These are phyloP conservation scores for Podospora appendiculata DNA, from an alignment of 495 filamentous ascomycete species.

Conservation along the genomic window DNA sequence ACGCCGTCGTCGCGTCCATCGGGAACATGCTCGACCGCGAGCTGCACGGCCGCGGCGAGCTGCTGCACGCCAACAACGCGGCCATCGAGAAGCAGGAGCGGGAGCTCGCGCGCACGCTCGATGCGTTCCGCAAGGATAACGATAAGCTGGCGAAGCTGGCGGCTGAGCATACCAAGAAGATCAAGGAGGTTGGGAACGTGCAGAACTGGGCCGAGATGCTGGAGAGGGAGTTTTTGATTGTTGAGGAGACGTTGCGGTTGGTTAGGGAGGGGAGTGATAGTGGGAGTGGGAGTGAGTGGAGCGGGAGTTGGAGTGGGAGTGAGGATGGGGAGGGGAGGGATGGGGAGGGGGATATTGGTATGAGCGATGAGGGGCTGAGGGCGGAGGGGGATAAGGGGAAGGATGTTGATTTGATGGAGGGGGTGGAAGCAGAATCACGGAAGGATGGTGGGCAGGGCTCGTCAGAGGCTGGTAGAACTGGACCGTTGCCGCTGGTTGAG, in stretches of 20 bases:
- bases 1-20: slow-evolving; percentile 71
- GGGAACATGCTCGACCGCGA: slow-evolving; percentile 64
- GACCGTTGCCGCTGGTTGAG: no score
- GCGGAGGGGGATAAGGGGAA: slow-evolving; percentile 1
- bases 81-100: slow-evolving; percentile 66
- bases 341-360: slow-evolving; percentile 2
- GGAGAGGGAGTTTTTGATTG: slow-evolving; percentile 78
- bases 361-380: neutral
- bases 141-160: slow-evolving; percentile 61
- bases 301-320: slow-evolving; percentile 13
- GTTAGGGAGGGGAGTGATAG: slow-evolving; percentile 40
- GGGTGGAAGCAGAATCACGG: neutral
- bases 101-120: slow-evolving; percentile 57
- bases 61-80: slow-evolving; percentile 63
- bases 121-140: slow-evolving; percentile 61
- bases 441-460: neutral
- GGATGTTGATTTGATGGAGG: slow-evolving; percentile 9
- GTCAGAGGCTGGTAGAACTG: neutral
- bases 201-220: slow-evolving; percentile 98
- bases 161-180: slow-evolving; percentile 55
- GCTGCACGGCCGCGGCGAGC: slow-evolving; percentile 64
- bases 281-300: slow-evolving; percentile 22
- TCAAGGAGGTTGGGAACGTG: slow-evolving; percentile 93
- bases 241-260: slow-evolving; percentile 78
- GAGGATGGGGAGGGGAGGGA: slow-evolving; percentile 2